Evolutionary conservation across 169 alveolate genomes (phyloP), one percentile per base, ranked within the genome.

Genomic region (Cryptosporidium parvum): DNA sequence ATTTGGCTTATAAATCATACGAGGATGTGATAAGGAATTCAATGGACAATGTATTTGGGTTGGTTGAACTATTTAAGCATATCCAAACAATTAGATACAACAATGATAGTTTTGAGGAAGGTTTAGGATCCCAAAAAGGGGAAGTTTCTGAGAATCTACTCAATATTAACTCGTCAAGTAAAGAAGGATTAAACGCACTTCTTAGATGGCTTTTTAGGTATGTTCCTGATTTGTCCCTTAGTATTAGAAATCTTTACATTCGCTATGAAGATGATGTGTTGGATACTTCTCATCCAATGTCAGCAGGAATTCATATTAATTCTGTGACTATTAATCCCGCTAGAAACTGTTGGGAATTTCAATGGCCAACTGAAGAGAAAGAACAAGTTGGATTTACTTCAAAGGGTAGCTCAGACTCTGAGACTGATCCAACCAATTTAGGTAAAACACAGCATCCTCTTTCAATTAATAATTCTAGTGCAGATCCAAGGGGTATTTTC

Each of bases 311-410:
- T 26, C 89, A 80, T 21, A 61, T 80, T 21, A 29, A 80, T 53
- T 80, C 89, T 35, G 45, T 80, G 51, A 65, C 75, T 14, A 80
- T 80, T 33, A 80, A 80, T 80, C 89, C 89, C 7, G 89, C 89
- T 18, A 58, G 89, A 39, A 80, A 53, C 53, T 80, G 89, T 80
- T 80, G 89, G 89, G 89, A 80, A 14, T 44, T 80, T 44, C 69
- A 80, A 29, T 80, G 89, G 89, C 89, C 89, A 62, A 62, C 89
- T 3, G 89, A 80, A 4, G 65, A 39, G 37, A 67, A 65, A 33
- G 89, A 80, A n/a, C 52, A 65, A 14, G 80, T 80, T 45, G 51
- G 26, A 31, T 80, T 80, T 80, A 62, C 62, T 23, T 59, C 89
- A 8, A 42, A 26, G 10, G 14, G 45, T 14, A 44, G 7, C 6